Evolutionary conservation across 495 filamentous ascomycete species (phyloP), one percentile per base, ranked within the genome.

Genomic region (Trichoderma virens): DNA sequence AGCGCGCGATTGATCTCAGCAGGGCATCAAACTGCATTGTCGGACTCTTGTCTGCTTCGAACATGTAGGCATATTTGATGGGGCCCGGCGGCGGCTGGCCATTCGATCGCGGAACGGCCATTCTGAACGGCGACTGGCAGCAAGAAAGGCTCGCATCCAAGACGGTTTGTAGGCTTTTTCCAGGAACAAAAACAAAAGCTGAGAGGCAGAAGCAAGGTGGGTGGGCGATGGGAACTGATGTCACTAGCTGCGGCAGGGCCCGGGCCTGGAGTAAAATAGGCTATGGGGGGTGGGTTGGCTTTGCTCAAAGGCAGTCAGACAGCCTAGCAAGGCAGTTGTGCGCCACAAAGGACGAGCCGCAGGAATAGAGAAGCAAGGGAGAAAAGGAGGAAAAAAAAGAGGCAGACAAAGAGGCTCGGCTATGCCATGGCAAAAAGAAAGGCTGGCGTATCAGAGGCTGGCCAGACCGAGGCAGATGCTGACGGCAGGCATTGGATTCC

Each of bases 21-120:
- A 98, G 80, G 65, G 87, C 84, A 73, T 95, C 86, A 54, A 97
- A 81, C 45, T 88, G 68, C 18, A 88, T 85, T 3, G 90, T 89
- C 5, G 92, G 88, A 28, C 83, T 85, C 73, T 92, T 94, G 71
- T 94, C 86, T 23, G 81, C 72, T 68, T 90, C 86, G 76, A 96
- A 92, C 67, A 98, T 76, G 67, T 90, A 90, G 18, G 90, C 92
- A 83, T 93, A 98, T 13, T 28, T 27, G 20, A 62, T 62, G 34
- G 1, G 23, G 23, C 25, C 51, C 23, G 72, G 86, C 91, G 38
- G 74, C 68, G 51, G 2, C 3, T 20, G 4, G 51, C 51, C 51
- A 30, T 30, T 56, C 9, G 51, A 56, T 56, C 9, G 51, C 11
- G 51, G 51, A n/a, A 56, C 51, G 23, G 51, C 51, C 51, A 56